These are phyloP conservation scores for Rhodotorula taiwanensis DNA, from an alignment of 768 basidiomycete species.

Conservation along the genomic window DNA sequence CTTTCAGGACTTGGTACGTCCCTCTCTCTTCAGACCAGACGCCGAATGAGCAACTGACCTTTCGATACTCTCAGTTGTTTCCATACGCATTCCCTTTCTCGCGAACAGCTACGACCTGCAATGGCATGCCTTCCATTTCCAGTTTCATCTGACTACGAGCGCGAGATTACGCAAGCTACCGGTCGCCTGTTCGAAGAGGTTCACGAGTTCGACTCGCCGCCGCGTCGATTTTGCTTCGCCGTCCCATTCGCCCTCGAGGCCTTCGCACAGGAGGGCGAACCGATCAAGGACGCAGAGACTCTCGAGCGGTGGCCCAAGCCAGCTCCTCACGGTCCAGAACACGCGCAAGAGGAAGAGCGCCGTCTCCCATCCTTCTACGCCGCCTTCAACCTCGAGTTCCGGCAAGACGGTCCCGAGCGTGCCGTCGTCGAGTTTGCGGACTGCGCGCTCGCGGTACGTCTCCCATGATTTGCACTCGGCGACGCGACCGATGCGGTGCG, in stretches of 20 bases:
- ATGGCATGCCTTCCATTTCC: too few species aligned
- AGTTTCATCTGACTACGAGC: slow-evolving; percentile 18
- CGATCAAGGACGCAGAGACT: slow-evolving; percentile 23
- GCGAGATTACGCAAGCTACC: slow-evolving; percentile 28
- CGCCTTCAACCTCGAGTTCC: not conserved
- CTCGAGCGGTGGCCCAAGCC: slow-evolving; percentile 29
- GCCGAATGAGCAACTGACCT: too few species aligned
- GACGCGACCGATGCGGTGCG: slow-evolving; percentile 21
- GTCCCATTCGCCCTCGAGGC: not conserved
- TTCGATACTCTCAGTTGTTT: too few species aligned
- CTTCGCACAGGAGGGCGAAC: slow-evolving; percentile 19
- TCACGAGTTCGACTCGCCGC: slow-evolving; percentile 24
- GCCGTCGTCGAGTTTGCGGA: not conserved
- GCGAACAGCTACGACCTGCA: too few species aligned
- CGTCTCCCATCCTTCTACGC: not conserved
- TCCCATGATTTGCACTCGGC: slow-evolving; percentile 3
- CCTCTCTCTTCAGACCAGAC: too few species aligned
- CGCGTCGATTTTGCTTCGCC: not conserved
- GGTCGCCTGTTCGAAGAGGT: slow-evolving; percentile 31
- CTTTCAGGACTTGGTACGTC: too few species aligned
- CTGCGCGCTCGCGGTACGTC: slow-evolving; percentile 15
- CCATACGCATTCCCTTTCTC: too few species aligned
- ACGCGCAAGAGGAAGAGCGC: slow-evolving; percentile 15
- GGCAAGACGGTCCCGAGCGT: not conserved
- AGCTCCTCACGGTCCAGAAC: slow-evolving; percentile 30